A percentile compares a stretch with the other conserved stretches of the same genome.
phyloP scores from a whole-genome alignment of 2,329 filamentous ascomycete genomes.

The Penicillium sp. region DNA sequence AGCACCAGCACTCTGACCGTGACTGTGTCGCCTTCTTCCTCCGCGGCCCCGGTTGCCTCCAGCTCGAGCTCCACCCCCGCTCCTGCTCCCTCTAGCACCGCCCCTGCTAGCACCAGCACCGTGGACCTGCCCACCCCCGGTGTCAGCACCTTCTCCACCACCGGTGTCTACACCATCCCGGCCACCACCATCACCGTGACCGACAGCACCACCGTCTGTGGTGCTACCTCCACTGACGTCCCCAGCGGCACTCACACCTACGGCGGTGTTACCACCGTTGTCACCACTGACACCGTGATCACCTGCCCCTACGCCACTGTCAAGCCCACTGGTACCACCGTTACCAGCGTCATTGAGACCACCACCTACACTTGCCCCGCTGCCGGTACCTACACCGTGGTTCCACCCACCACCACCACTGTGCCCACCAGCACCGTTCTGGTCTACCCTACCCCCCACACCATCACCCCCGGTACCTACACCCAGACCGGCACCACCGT shows the following conservation, averaged over 20 bases:
- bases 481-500: slow-evolving; percentile 66
- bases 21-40: slow-evolving; percentile 23
- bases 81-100: slow-evolving; percentile 17
- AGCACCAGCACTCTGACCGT: slow-evolving; percentile 42
- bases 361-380: slow-evolving; percentile 74
- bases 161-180: slow-evolving; percentile 75
- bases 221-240: slow-evolving; percentile 62
- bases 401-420: slow-evolving; percentile 62
- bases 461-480: slow-evolving; percentile 71
- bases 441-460: slow-evolving; percentile 67
- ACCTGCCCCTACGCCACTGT: slow-evolving; percentile 70
- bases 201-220: slow-evolving; percentile 68
- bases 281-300: slow-evolving; percentile 66
- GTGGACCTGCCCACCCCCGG: slow-evolving; percentile 49
- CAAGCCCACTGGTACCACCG: slow-evolving; percentile 58
- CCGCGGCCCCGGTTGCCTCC: slow-evolving; percentile 5
- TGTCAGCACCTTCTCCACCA: slow-evolving; percentile 60
- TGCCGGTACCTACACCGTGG: slow-evolving; percentile 75
- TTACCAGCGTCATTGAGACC: slow-evolving; percentile 67
- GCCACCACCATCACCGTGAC: slow-evolving; percentile 70
- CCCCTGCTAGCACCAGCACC: slow-evolving; percentile 15
- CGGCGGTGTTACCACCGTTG: slow-evolving; percentile 72
- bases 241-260: slow-evolving; percentile 67
- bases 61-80: slow-evolving; percentile 7
- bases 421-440: slow-evolving; percentile 55